Conservation (phyloP, 768 basidiomycete genomes). For the Amanita phalloides region DNA sequence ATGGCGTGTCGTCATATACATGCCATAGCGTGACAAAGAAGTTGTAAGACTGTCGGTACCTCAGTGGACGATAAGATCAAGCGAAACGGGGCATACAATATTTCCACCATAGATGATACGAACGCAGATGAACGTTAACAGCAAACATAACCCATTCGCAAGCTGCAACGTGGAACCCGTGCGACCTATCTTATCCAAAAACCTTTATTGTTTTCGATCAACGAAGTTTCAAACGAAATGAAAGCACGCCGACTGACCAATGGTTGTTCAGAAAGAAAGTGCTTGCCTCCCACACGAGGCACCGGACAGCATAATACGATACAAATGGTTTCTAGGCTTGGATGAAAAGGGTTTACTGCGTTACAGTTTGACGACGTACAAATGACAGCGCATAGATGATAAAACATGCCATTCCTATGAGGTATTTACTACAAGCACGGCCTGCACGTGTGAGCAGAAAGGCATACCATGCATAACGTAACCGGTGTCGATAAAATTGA, state of each 20-base stretch:
- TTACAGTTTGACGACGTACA: constrained; percentile 30
- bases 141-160: constrained; percentile 59
- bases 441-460: not conserved
- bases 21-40: constrained; percentile 52
- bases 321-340: constrained; percentile 55
- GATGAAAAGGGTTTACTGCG: not conserved
- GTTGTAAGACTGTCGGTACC: constrained; percentile 40
- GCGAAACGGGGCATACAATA: constrained; percentile 21
- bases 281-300: constrained; percentile 77
- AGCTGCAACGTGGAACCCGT: constrained; percentile 62
- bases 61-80: not conserved
- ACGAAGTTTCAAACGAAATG: not conserved
- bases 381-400: constrained; percentile 59
- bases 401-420: constrained; percentile 48
- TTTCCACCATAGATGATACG: constrained; percentile 63
- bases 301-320: constrained; percentile 68
- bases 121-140: constrained; percentile 57
- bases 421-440: not conserved
- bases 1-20: constrained; percentile 43
- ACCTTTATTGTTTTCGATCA: constrained; percentile 28
- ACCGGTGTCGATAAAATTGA: constrained; percentile 61
- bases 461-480: constrained; percentile 64
- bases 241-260: constrained; percentile 37
- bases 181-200: constrained; percentile 65
- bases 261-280: constrained; percentile 86